phyloP scores from a whole-genome alignment of 2,329 filamentous ascomycete genomes.

The Dryadomyces sulphureus region DNA sequence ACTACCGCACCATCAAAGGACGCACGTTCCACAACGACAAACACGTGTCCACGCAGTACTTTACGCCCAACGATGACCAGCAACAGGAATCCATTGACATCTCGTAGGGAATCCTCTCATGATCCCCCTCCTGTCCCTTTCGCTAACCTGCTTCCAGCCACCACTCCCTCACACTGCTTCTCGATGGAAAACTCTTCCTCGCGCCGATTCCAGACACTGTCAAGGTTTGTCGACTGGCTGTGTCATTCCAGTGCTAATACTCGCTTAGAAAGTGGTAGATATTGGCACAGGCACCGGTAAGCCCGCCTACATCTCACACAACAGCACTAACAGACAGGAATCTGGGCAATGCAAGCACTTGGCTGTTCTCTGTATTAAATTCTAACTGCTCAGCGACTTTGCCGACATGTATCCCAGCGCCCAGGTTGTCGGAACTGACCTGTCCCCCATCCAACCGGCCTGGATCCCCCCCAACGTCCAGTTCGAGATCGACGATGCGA shows the following conservation, averaged over 20 bases:
- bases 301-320: neutral
- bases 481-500: conserved; percentile 18
- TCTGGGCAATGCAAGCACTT: conserved; percentile 11
- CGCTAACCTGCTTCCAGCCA: neutral
- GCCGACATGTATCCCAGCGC: conserved; percentile 28
- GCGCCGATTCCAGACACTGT: neutral
- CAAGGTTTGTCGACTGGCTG: neutral
- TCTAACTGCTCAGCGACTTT: conserved; percentile 16
- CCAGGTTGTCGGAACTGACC: conserved; percentile 27
- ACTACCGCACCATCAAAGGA: neutral
- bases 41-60: neutral
- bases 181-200: neutral
- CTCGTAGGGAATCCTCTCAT: neutral
- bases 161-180: neutral
- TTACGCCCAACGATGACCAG: neutral
- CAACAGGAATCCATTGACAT: neutral
- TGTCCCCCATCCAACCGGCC: conserved; percentile 27
- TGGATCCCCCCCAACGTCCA: conserved; percentile 25
- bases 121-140: neutral
- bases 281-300: conserved; percentile 33
- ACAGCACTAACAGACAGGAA: conserved; percentile 12
- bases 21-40: neutral
- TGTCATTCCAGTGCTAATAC: neutral
- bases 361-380: neutral
- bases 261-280: conserved; percentile 24